phyloP scores from a whole-genome alignment of 2,329 filamentous ascomycete species.

The Exophiala spinifera region DNA sequence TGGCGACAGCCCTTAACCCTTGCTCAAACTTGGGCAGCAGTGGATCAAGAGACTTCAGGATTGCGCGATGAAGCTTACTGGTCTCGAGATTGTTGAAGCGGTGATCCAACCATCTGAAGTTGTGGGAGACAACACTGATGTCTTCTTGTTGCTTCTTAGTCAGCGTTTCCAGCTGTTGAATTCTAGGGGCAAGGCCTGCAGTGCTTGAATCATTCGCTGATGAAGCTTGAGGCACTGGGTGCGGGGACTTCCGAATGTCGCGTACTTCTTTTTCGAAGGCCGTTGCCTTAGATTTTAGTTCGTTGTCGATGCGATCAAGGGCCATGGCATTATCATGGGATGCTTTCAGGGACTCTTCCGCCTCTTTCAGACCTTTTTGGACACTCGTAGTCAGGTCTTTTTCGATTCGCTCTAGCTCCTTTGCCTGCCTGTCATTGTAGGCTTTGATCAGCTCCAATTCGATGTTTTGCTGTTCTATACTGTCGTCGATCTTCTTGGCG shows the following conservation, averaged over 20 bases:
- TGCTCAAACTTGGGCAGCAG: constrained; percentile 16
- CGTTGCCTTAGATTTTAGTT: background rate
- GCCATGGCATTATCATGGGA: no score
- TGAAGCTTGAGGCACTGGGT: background rate
- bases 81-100: constrained; percentile 19
- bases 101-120: constrained; percentile 9
- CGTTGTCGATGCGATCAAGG: background rate
- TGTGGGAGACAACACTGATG: constrained; percentile 6
- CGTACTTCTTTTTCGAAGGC: background rate
- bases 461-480: background rate
- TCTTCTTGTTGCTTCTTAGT: background rate
- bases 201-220: background rate
- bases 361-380: no score
- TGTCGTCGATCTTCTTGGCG: background rate
- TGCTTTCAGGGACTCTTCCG: no score
- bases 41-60: constrained; percentile 6
- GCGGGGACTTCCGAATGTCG: background rate
- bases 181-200: background rate
- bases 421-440: background rate
- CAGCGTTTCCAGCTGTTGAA: background rate
- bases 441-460: background rate
- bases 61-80: constrained; percentile 7
- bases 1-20: background rate
- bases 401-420: background rate
- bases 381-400: no score